Evolutionary conservation across 257 asterid species (phyloP).

Genomic region (Nicotiana knightiana): DNA sequence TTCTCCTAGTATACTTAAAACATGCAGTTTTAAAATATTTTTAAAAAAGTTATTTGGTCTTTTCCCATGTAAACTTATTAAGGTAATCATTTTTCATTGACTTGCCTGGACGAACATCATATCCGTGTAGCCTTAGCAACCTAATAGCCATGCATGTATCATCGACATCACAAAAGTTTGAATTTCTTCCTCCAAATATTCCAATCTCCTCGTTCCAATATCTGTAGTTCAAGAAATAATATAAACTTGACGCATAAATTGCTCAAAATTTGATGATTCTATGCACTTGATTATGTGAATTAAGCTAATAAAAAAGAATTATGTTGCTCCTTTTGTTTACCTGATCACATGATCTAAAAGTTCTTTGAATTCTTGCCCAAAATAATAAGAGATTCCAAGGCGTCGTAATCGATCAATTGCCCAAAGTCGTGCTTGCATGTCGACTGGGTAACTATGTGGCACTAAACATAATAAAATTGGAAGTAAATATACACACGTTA

Average conservation of each 20-base stretch:
- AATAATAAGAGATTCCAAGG: conserved; percentile 45
- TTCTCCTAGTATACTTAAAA: no score
- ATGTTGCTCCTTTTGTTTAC: conserved; percentile 17
- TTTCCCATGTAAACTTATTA: not conserved
- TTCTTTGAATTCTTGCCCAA: conserved; percentile 29
- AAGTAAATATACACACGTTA: no score
- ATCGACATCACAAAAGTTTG: conserved; percentile 1
- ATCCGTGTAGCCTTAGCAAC: not conserved
- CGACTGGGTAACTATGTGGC: conserved; percentile 43
- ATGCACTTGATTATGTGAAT: no score
- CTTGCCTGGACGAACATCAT: conserved; percentile 13
- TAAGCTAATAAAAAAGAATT: no score
- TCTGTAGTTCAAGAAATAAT: conserved; percentile 12
- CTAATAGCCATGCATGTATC: conserved; percentile 3
- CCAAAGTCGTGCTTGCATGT: conserved; percentile 45
- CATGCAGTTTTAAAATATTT: no score
- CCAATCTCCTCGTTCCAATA: conserved; percentile 38
- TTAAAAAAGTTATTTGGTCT: no score
- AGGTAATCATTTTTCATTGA: not conserved
- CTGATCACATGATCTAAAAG: conserved; percentile 22
- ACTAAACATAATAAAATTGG: conserved; percentile 22
- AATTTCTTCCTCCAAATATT: conserved; percentile 27
- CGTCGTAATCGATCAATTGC: conserved; percentile 53
- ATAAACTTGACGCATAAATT: no score
- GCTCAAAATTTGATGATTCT: no score